Evolutionary conservation across 2,329 filamentous ascomycete species (phyloP).

Genomic region (Aspergillus puulaauensis): DNA sequence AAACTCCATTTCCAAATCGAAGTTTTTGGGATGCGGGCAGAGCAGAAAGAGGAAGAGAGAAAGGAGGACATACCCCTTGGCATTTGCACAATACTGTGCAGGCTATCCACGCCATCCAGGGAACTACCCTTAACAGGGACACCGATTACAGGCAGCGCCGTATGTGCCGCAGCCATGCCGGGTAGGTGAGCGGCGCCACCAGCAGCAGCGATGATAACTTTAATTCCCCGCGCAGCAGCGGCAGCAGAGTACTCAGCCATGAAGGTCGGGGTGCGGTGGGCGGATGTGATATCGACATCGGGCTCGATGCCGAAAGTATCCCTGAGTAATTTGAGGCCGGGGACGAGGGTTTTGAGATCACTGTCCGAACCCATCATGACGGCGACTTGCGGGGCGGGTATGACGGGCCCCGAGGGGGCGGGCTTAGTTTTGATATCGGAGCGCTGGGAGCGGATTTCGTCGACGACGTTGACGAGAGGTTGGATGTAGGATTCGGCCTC

Average conservation of each 20-base stretch:
- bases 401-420: conserved; percentile 30
- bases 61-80: conserved; percentile 51
- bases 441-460: conserved; percentile 70
- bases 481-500: conserved; percentile 68
- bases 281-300: conserved; percentile 49
- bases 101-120: conserved; percentile 69
- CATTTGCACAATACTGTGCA: conserved; percentile 77
- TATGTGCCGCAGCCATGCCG: conserved; percentile 73
- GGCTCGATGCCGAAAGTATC: conserved; percentile 45
- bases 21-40: background rate
- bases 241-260: conserved; percentile 68
- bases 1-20: background rate
- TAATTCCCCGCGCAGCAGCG: conserved; percentile 65
- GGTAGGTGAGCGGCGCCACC: conserved; percentile 72
- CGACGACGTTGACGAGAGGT: conserved; percentile 71
- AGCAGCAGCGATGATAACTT: conserved; percentile 73
- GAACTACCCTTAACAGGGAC: conserved; percentile 74
- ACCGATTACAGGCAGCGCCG: conserved; percentile 71
- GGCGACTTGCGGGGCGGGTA: conserved; percentile 40
- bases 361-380: conserved; percentile 53
- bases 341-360: conserved; percentile 45
- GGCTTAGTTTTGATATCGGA: conserved; percentile 35
- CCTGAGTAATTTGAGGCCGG: conserved; percentile 44
- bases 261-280: conserved; percentile 67
- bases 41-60: background rate